A percentile compares a stretch with the other conserved stretches of the same genome.
phyloP scores from a whole-genome alignment of 306 rosid genomes.

The Canavalia ensiformis region DNA sequence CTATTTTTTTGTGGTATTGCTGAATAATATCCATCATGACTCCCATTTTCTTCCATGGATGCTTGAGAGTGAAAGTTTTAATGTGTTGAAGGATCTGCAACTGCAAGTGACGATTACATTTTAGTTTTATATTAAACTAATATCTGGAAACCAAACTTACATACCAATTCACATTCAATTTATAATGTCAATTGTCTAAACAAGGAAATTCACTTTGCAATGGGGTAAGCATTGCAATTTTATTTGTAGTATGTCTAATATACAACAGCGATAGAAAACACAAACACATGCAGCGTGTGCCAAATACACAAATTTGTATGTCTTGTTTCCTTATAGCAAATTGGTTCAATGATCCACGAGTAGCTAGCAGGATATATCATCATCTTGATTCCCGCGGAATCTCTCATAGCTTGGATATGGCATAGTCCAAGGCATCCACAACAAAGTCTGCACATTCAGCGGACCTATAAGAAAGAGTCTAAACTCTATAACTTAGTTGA shows the following conservation, averaged over 20 bases:
- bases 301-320: not conserved
- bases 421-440: constrained; percentile 74
- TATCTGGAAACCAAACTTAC: not conserved
- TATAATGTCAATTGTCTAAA: not conserved
- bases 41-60: constrained; percentile 2
- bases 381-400: constrained; percentile 15
- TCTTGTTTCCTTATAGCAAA: constrained; percentile 11
- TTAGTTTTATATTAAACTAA: not conserved
- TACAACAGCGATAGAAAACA: not conserved
- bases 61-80: not conserved
- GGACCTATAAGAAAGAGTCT: not conserved
- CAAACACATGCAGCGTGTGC: not conserved
- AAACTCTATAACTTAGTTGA: not conserved
- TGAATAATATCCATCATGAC: constrained; percentile 13
- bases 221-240: not conserved
- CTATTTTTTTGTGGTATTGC: not conserved
- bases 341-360: constrained; percentile 2
- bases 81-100: not conserved
- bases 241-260: not conserved
- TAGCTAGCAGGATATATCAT: constrained; percentile 4
- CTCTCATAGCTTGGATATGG: constrained; percentile 67
- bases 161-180: not conserved
- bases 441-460: constrained; percentile 67
- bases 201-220: constrained; percentile 15
- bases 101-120: not conserved